Conservation (phyloP, 495 filamentous ascomycete species). For the Trichoderma asperelloides region DNA sequence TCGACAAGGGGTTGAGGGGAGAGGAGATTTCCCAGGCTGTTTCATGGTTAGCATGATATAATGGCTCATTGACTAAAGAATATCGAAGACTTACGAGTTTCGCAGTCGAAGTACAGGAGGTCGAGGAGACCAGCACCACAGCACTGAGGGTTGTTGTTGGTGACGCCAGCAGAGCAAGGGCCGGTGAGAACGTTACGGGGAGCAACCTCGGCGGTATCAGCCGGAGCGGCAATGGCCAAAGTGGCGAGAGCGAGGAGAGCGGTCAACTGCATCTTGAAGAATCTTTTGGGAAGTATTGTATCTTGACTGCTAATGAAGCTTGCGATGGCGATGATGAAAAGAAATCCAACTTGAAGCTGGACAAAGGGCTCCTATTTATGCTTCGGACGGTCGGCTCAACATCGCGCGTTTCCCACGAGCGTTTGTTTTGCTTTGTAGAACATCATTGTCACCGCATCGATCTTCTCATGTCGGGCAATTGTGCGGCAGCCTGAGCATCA, state of each 20-base stretch:
- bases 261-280: neutral
- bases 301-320: neutral
- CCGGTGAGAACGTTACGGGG: neutral
- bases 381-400: neutral
- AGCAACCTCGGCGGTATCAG: too few relatives aligned
- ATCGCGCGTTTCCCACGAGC: neutral
- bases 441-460: neutral
- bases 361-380: neutral
- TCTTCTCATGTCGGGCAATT: neutral
- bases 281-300: neutral
- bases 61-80: neutral
- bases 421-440: neutral
- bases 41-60: neutral
- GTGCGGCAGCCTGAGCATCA: too few relatives aligned
- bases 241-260: neutral
- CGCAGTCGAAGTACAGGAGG: neutral
- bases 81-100: neutral
- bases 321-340: neutral
- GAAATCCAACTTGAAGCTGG: neutral
- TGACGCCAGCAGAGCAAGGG: neutral
- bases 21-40: neutral
- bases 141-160: neutral
- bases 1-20: neutral
- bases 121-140: neutral
- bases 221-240: neutral